Percentiles rank a stretch among this genome's conserved stretches.
phyloP scores from a whole-genome alignment of 495 filamentous ascomycete genomes.

The Penicillium argentinense region DNA sequence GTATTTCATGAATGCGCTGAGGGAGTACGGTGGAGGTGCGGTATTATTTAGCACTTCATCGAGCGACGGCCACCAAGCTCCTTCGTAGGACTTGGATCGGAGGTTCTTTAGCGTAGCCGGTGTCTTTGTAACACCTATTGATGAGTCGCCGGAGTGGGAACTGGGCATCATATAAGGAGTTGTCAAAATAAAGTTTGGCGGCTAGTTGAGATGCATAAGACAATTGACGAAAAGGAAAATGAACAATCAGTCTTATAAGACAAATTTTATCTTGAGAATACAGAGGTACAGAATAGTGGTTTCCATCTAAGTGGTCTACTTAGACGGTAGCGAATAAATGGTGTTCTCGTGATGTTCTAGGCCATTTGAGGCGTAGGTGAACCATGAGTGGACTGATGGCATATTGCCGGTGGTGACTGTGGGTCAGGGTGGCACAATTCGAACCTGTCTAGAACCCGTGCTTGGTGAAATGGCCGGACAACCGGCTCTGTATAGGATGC shows the following conservation, averaged over 20 bases:
- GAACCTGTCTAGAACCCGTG: background rate
- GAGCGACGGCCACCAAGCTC: conserved; percentile 63
- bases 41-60: conserved; percentile 76
- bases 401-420: background rate
- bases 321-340: conserved; percentile 1
- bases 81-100: background rate
- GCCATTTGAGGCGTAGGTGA: background rate
- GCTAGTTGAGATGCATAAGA: background rate
- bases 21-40: conserved; percentile 79
- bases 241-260: background rate
- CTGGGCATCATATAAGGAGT: background rate
- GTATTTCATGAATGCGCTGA: conserved; percentile 84
- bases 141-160: background rate
- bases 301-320: background rate
- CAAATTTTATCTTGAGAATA: no score
- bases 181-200: background rate
- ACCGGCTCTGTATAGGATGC: background rate
- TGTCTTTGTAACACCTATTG: background rate
- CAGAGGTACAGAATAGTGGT: no score
- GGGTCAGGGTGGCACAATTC: background rate
- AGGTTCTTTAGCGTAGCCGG: no score
- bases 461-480: background rate
- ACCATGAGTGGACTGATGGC: background rate
- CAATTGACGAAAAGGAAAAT: background rate
- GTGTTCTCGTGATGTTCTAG: background rate